Conservation (phyloP, 1,139 yeast genomes). For the Diutina catenulata region DNA sequence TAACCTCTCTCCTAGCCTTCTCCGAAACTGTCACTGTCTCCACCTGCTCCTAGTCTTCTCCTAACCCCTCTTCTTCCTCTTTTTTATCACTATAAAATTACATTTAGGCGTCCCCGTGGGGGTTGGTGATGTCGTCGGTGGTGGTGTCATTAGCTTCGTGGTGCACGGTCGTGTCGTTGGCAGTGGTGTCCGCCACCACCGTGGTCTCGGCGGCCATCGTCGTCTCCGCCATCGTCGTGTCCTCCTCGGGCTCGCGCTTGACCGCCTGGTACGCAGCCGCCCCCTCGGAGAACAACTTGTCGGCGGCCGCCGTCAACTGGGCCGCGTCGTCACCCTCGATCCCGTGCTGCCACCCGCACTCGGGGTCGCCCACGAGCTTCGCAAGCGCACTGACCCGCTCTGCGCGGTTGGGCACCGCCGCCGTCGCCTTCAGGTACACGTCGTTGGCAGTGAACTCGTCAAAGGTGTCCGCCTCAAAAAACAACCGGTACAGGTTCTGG, state of each 20-base stretch:
- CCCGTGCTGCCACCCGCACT: background rate
- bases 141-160: conserved; percentile 35
- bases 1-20: no score
- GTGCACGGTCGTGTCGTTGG: conserved; percentile 31
- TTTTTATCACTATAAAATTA: no score
- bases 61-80: no score
- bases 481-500: conserved; percentile 66
- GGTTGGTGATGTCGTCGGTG: conserved; percentile 30
- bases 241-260: conserved; percentile 6
- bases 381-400: background rate
- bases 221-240: background rate
- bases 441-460: conserved; percentile 66
- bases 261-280: conserved; percentile 18
- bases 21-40: no score
- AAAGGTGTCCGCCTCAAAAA: conserved; percentile 71
- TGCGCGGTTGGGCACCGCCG: background rate
- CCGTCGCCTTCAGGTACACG: conserved; percentile 17
- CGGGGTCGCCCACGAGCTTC: background rate
- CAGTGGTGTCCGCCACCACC: conserved; percentile 10
- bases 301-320: conserved; percentile 15
- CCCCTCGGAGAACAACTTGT: conserved; percentile 22
- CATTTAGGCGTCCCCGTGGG: no score
- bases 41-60: no score
- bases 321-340: conserved; percentile 17
- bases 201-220: background rate